phyloP scores from a whole-genome alignment of 768 basidiomycete species.

The Mycena alexandri region DNA sequence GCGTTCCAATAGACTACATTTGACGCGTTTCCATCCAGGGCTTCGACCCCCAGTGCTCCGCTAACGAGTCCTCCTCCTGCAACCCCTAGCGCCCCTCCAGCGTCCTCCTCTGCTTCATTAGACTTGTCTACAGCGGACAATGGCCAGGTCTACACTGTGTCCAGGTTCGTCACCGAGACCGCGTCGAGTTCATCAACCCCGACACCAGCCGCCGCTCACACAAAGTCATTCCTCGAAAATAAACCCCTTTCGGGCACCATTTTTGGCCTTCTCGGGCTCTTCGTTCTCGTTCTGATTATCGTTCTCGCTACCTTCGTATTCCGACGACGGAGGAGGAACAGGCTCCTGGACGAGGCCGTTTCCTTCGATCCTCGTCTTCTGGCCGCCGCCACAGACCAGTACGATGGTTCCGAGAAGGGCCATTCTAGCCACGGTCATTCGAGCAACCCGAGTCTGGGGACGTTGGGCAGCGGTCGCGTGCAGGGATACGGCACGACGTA shows the following conservation, averaged over 20 bases:
- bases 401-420: constrained; percentile 47
- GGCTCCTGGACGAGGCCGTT: constrained; percentile 59
- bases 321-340: constrained; percentile 61
- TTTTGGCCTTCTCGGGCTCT: constrained; percentile 65
- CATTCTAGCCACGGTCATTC: constrained; percentile 21
- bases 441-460: constrained; percentile 26
- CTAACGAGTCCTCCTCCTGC: constrained; percentile 28
- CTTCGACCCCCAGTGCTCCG: background rate
- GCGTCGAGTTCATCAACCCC: constrained; percentile 40
- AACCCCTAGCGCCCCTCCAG: constrained; percentile 31
- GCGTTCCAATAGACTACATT: background rate
- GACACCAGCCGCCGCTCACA: constrained; percentile 27
- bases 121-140: constrained; percentile 35
- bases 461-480: constrained; percentile 7
- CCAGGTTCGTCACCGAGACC: constrained; percentile 44
- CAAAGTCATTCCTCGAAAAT: constrained; percentile 68
- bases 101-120: constrained; percentile 35
- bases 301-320: constrained; percentile 59
- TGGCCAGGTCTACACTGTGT: constrained; percentile 49
- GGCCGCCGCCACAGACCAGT: constrained; percentile 38
- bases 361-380: constrained; percentile 62
- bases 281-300: constrained; percentile 61
- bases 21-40: constrained; percentile 3
- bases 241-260: constrained; percentile 73
- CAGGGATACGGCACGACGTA: constrained; percentile 20